Evolutionary conservation across 345 rosid genomes (phyloP), one percentile per base, ranked within the genome.

Genomic region (Euphorbia lathyris): DNA sequence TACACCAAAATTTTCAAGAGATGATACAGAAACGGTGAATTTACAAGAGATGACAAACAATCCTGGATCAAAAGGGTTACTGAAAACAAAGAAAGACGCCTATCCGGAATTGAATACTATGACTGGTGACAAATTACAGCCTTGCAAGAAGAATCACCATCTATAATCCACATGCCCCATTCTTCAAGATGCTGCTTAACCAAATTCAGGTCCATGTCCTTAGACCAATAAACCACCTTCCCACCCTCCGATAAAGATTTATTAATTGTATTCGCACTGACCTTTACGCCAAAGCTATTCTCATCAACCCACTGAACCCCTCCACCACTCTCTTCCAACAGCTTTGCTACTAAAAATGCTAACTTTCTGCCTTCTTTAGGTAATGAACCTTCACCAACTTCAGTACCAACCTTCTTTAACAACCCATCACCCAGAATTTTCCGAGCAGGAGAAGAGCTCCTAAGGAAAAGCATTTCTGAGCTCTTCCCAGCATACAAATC

Each of bases 291-390:
- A 7, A 74, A 20, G 51, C 43, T 74, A 17, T 63, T 50, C 64
- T 84, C 81, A 30, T 80, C 85, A 29, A 78, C 25, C 69, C 71
- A 72, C 66, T 77, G 76, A 32, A 86, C 70, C 76, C 59, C 77
- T 63, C 65, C 76, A 38, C 87, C 83, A 63, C 76, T 82, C 77
- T 79, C 81, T 72, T 86, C 84, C 79, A 90, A 60, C 27, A 86
- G 65, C 76, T 84, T 80, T 7, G 73, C 62, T 66, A 83, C 78
- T 20, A 75, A 22, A 29, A 47, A 70, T 12, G 53, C 75, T 69
- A 86, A 82, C 40, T 67, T 45, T 71, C 67, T 22, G 38, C 64
- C 53, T 26, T 57, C 81, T 38, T 48, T 40, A 11, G 72, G 20
- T 13, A 64, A 26, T n/a, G 73, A 63, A 57, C 45, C 67, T 68